Conservation (phyloP, 371 early-diverging fungal species). For the Mortierella sp. region DNA sequence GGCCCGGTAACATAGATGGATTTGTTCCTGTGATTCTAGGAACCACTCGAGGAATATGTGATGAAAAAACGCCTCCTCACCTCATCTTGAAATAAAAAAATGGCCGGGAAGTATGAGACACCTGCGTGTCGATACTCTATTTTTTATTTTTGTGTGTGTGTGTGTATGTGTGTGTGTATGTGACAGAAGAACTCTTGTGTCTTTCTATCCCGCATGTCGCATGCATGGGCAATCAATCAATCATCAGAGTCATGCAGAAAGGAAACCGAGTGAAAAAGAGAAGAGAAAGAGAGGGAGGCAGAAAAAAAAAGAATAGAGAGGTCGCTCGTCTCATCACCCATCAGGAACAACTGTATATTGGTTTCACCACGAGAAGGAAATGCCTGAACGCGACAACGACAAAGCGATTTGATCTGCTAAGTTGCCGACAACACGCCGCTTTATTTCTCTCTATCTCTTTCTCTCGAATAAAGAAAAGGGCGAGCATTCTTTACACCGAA, state of each 20-base stretch:
- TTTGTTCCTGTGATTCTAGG: too few relatives aligned
- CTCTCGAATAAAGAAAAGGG: neutral
- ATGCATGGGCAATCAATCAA: neutral
- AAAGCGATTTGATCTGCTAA: too few relatives aligned
- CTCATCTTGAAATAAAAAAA: neutral
- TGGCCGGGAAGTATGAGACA: neutral
- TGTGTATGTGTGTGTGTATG: neutral
- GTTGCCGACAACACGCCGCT: too few relatives aligned
- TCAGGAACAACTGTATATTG: too few relatives aligned
- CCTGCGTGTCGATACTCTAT: neutral
- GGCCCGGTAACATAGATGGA: too few relatives aligned
- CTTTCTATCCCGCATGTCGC: neutral
- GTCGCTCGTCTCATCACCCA: too few relatives aligned
- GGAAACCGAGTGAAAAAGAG: neutral
- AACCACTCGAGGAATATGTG: too few relatives aligned
- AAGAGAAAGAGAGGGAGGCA: neutral
- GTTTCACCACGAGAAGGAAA: too few relatives aligned
- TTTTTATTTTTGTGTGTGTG: neutral
- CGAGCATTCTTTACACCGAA: neutral
- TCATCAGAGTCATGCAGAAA: neutral
- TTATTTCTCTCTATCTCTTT: neutral
- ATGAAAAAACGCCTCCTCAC: too few relatives aligned
- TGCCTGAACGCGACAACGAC: too few relatives aligned
- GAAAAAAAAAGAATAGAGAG: too few relatives aligned
- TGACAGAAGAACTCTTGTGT: neutral